These are phyloP conservation scores for Avicennia marina DNA, from an alignment of 257 asterid species.

Conservation along the genomic window DNA sequence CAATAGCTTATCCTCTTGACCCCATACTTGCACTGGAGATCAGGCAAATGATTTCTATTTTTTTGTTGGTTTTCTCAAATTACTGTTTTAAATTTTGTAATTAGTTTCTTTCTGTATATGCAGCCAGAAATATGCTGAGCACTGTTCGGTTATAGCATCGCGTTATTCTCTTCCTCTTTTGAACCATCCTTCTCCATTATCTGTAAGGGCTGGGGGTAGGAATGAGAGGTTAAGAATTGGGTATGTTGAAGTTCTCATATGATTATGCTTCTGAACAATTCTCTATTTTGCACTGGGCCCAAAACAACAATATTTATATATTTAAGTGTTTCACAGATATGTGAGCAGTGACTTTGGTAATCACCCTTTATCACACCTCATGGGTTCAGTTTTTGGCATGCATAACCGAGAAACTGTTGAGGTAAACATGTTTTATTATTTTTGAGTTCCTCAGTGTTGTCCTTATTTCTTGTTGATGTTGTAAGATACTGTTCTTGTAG, in stretches of 20 bases:
- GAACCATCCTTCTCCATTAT: constrained; percentile 73
- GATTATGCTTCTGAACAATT: background rate
- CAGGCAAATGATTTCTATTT: constrained; percentile 43
- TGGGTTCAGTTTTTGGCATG: constrained; percentile 99
- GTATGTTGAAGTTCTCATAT: constrained; percentile 34
- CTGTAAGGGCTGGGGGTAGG: constrained; percentile 59
- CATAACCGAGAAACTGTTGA: constrained; percentile 77
- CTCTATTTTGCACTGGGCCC: background rate
- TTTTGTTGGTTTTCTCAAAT: background rate
- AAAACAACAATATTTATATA: background rate
- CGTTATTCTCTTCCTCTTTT: constrained; percentile 89
- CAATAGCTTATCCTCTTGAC: constrained; percentile 98
- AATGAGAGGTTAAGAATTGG: constrained; percentile 78
- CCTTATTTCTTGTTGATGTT: background rate
- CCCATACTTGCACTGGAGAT: constrained; percentile 91
- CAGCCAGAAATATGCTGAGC: constrained; percentile 93
- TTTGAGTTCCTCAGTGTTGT: constrained; percentile 3
- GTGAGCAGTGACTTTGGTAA: constrained; percentile 99
- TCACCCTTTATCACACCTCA: constrained; percentile 96
- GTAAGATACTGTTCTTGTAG: constrained; percentile 32
- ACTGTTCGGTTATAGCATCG: constrained; percentile 89
- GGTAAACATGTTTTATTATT: constrained; percentile 41
- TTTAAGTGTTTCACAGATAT: constrained; percentile 45
- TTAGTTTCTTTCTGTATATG: constrained; percentile 14
- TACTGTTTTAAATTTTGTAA: background rate